These are phyloP conservation scores for Plasmodium yoelii DNA, from an alignment of 169 alveolate species.

Conservation along the genomic window DNA sequence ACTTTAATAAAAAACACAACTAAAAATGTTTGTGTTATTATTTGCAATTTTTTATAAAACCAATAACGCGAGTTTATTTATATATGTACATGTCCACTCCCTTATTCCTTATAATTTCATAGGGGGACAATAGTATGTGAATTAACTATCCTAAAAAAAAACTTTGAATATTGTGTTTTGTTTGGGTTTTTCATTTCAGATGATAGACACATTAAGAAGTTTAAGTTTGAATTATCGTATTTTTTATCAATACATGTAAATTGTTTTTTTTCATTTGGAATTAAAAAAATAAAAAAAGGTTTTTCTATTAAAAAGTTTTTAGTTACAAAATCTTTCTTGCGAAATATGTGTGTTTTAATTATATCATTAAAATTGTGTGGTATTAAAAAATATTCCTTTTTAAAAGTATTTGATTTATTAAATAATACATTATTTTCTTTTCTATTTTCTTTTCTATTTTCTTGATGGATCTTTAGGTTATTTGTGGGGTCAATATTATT, in stretches of 20 bases:
- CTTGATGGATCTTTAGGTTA: not conserved
- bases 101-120: not conserved
- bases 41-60: too few species aligned
- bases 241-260: constrained; percentile 29
- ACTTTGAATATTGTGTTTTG: constrained; percentile 44
- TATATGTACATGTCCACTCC: not conserved
- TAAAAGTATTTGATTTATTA: constrained; percentile 12
- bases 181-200: constrained; percentile 62
- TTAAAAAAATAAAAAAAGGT: constrained; percentile 73
- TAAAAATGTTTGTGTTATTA: too few species aligned
- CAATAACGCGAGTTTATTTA: not conserved
- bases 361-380: constrained; percentile 73
- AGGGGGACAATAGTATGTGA: constrained; percentile 62
- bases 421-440: not conserved
- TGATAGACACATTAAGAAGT: constrained; percentile 53
- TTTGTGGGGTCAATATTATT: not conserved
- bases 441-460: not conserved
- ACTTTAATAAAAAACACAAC: too few species aligned
- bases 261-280: constrained; percentile 62
- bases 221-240: constrained; percentile 9
- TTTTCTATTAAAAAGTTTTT: constrained; percentile 70
- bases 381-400: constrained; percentile 49
- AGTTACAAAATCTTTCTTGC: constrained; percentile 47
- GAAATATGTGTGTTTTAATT: constrained; percentile 63
- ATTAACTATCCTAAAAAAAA: constrained; percentile 56